Evolutionary conservation across 495 filamentous ascomycete species (phyloP), one percentile per base, ranked within the genome.

Genomic region (Daldinia bambusicola): DNA sequence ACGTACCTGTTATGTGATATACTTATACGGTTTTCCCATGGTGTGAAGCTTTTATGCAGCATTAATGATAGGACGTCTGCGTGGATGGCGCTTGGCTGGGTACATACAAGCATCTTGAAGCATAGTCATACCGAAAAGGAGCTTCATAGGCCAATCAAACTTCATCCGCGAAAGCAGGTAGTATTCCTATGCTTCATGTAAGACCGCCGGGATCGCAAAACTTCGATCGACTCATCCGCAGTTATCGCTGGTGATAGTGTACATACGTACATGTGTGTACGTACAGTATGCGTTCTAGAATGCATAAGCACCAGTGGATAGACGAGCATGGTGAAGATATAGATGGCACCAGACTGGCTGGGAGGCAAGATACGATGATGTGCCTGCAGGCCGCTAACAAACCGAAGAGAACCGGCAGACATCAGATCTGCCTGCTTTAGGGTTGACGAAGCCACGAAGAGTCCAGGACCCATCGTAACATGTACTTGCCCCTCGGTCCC

Each of bases 361-460:
- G 63, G 38, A 70, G 58, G 38, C 30, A 37, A 55, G 45, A 63
- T 62, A 62, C 55, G 67, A 66, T 71, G 67, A 71, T 70, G 67
- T 74, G 70, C 65, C 65, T 72, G 70, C 70, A 69, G 62, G 66
- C 58, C 67, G 36, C 71, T 74, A 74, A 67, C 43, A 70, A 63
- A 71, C 60, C 63, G 63, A 67, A 64, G 51, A 67, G 68, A 63
- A 67, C 67, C 32, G 32, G 37, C 32, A 18, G 16, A 56, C 50
- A 45, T 50, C 38, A 72, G 60, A 66, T 70, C 65, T 48, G 55
- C 52, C 67, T 61, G 52, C 18, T 37, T 40, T 43, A 18, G 66
- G 55, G 52, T 34, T 53, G 52, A 48, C 48, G 26, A 59, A 65
- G 36, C 51, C 51, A 62, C 38, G 18, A 52, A 60, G 1, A 26